These are phyloP conservation scores for Pleurotus sapidus DNA, from an alignment of 768 basidiomycete species.

Conservation along the genomic window DNA sequence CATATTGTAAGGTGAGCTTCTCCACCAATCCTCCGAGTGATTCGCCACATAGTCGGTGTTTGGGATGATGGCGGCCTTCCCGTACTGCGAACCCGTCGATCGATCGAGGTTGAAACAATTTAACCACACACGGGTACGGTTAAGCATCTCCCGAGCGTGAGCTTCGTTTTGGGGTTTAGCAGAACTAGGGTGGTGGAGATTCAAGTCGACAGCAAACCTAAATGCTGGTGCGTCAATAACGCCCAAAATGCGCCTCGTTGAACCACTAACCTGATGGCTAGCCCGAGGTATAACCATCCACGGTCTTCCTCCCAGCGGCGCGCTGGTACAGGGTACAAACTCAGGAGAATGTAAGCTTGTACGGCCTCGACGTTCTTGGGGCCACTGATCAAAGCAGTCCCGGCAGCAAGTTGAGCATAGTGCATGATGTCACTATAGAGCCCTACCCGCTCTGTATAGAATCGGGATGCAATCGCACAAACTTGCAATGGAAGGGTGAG, in stretches of 20 bases:
- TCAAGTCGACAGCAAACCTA: constrained; percentile 87
- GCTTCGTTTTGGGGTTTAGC: constrained; percentile 76
- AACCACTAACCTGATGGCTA: constrained; percentile 72
- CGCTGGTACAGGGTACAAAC: constrained; percentile 73
- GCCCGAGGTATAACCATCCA: constrained; percentile 85
- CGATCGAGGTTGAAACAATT: constrained; percentile 91
- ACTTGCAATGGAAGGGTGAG: constrained; percentile 43
- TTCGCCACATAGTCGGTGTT: constrained; percentile 75
- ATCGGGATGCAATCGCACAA: constrained; percentile 85
- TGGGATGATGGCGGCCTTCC: constrained; percentile 78
- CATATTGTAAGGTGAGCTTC: constrained; percentile 63
- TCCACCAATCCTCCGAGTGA: constrained; percentile 72
- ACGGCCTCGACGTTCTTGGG: constrained; percentile 82
- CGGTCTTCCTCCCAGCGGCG: constrained; percentile 88
- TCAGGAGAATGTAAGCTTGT: constrained; percentile 78
- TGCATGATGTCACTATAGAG: constrained; percentile 73
- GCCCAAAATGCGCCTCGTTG: constrained; percentile 6
- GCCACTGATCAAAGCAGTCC: constrained; percentile 71
- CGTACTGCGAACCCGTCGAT: constrained; percentile 85
- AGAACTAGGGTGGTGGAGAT: constrained; percentile 75
- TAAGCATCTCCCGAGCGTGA: constrained; percentile 83
- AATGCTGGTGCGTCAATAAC: constrained; percentile 4
- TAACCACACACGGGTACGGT: constrained; percentile 87
- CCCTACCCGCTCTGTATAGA: constrained; percentile 65
- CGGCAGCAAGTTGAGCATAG: constrained; percentile 74